A percentile compares a stretch with the other conserved stretches of the same genome.
phyloP scores from a whole-genome alignment of 106 monocot species.

The Iris macrosiphon region DNA sequence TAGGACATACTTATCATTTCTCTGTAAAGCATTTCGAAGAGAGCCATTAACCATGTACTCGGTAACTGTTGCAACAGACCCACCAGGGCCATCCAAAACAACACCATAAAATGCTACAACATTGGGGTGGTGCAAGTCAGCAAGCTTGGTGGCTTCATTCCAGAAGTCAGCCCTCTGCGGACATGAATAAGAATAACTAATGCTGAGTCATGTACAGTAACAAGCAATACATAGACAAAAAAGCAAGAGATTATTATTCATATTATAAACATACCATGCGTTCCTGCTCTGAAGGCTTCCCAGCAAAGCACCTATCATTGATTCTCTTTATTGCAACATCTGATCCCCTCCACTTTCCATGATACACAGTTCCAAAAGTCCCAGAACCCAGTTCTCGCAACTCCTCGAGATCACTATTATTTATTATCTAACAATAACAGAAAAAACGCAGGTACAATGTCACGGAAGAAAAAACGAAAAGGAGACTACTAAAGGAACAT shows the following conservation, averaged over 20 bases:
- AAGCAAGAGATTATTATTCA: background rate
- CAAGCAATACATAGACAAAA: no score
- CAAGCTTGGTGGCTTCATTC: conserved; percentile 54
- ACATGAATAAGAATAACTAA: no score
- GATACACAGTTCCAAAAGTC: conserved; percentile 54
- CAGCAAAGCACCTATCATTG: conserved; percentile 39
- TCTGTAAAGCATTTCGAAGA: conserved; percentile 37
- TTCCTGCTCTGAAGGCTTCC: conserved; percentile 26
- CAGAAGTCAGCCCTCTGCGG: conserved; percentile 42
- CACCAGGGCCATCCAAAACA: conserved; percentile 47
- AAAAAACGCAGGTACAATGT: background rate
- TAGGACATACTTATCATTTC: conserved; percentile 36
- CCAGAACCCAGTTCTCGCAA: conserved; percentile 49
- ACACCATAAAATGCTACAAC: conserved; percentile 67
- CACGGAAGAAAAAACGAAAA: background rate
- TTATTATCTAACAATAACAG: conserved; percentile 21
- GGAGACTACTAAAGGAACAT: background rate
- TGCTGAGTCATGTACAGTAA: no score
- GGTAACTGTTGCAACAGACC: conserved; percentile 55
- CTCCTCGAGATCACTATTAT: conserved; percentile 44
- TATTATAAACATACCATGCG: conserved; percentile 4
- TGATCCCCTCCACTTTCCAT: conserved; percentile 51
- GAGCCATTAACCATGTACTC: conserved; percentile 66
- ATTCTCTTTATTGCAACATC: conserved; percentile 60
- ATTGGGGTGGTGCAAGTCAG: conserved; percentile 58